These are phyloP conservation scores for Fusarium secorum DNA, from an alignment of 2,329 filamentous ascomycete genomes.

Conservation along the genomic window DNA sequence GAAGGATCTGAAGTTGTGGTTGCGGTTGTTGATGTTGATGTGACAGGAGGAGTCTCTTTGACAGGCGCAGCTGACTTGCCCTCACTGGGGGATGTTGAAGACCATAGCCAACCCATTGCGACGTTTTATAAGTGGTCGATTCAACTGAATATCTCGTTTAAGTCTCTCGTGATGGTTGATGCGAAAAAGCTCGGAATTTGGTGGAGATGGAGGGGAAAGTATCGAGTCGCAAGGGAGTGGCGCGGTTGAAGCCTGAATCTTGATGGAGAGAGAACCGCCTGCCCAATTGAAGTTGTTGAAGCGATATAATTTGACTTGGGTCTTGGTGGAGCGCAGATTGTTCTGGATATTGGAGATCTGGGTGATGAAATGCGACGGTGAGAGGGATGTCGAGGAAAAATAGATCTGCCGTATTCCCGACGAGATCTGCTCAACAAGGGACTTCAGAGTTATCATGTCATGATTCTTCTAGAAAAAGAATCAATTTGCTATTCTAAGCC, in stretches of 20 bases:
- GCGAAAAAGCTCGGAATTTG: not conserved
- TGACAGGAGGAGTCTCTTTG: constrained; percentile 35
- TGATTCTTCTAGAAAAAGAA: not conserved
- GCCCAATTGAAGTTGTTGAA: not conserved
- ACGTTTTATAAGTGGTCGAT: not conserved
- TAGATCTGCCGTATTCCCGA: constrained; percentile 40
- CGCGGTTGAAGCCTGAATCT: not conserved
- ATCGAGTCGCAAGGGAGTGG: not conserved
- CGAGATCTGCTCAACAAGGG: not conserved
- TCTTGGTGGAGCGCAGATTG: not conserved
- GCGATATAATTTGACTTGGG: not conserved
- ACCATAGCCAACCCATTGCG: constrained; percentile 71
- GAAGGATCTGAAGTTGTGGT: constrained; percentile 19
- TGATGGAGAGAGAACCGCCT: not conserved
- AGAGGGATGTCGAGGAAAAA: constrained; percentile 33
- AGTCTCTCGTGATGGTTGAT: not conserved
- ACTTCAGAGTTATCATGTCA: not conserved
- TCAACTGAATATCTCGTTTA: not conserved
- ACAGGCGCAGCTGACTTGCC: constrained; percentile 38
- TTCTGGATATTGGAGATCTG: constrained; percentile 19
- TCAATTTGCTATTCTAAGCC: not conserved
- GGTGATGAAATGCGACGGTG: constrained; percentile 8
- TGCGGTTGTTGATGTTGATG: constrained; percentile 32
- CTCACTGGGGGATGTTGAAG: constrained; percentile 45
- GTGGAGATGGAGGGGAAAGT: not conserved